Percentiles rank a stretch among this genome's conserved stretches.
These are phyloP conservation scores for Schwanniomyces pseudopolymorphus DNA, from an alignment of 805 yeast species.

Conservation along the genomic window DNA sequence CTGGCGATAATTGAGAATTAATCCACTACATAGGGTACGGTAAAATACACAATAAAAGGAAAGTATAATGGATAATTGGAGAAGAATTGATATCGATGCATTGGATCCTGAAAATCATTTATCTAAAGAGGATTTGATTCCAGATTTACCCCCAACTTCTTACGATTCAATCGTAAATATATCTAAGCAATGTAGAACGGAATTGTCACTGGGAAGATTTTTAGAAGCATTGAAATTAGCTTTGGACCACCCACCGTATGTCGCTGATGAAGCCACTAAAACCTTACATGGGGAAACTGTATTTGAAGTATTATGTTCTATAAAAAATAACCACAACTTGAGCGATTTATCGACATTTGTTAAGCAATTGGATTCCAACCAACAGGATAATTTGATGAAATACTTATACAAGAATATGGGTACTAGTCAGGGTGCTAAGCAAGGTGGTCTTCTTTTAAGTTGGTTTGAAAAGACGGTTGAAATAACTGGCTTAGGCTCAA, in stretches of 20 bases:
- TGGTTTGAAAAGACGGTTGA: slow-evolving; percentile 94
- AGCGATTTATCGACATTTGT: slow-evolving; percentile 65
- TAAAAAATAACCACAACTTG: slow-evolving; percentile 58
- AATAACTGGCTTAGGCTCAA: slow-evolving; percentile 82
- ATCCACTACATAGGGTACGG: background rate
- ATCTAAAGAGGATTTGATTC: slow-evolving; percentile 61
- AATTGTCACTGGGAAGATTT: slow-evolving; percentile 71
- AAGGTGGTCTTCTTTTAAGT: slow-evolving; percentile 78
- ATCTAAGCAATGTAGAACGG: slow-evolving; percentile 57
- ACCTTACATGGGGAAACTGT: slow-evolving; percentile 46
- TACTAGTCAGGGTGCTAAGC: slow-evolving; percentile 72
- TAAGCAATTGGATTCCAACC: slow-evolving; percentile 55
- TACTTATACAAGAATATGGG: slow-evolving; percentile 86
- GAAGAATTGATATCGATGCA: slow-evolving; percentile 92
- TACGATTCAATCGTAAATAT: slow-evolving; percentile 53
- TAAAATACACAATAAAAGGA: background rate
- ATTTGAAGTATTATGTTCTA: slow-evolving; percentile 60
- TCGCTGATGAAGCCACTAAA: slow-evolving; percentile 62
- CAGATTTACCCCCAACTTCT: slow-evolving; percentile 46
- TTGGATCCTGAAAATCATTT: slow-evolving; percentile 79
- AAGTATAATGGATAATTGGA: slow-evolving; percentile 67
- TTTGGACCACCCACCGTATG: slow-evolving; percentile 79
- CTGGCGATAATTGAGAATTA: background rate
- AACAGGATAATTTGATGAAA: slow-evolving; percentile 77
- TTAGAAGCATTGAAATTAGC: slow-evolving; percentile 62